Base-by-base conservation (phyloP, 1,284 basidiomycete genomes). In the Cutaneotrichosporon dermatis region DNA sequence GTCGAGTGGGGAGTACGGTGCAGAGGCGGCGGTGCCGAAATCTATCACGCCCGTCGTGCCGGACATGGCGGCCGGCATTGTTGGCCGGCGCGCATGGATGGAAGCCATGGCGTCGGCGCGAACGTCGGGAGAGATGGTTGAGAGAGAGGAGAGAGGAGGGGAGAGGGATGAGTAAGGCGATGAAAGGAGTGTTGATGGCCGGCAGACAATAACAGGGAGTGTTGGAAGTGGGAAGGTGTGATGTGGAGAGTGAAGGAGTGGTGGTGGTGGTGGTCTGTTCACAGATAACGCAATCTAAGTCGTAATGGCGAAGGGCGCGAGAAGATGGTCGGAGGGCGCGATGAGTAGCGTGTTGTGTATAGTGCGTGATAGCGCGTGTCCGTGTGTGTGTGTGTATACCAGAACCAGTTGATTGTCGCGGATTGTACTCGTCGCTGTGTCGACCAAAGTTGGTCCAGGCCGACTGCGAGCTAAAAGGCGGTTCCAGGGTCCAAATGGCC, bases 1-100 rank as follows among this genome's bases (percentile, higher is more conserved):
- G 45, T 63, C 59, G 16, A 66, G 65, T 2, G 65, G 65, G 16
- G 59, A 61, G 43, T 42, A 51, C 4, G 53, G 43, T 0, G 43
- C 42, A 2, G 48, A 7, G 2, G 50, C n/a, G 9, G 54, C 40
- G 25, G 39, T 37, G 37, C 39, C 54, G 25, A 53, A 49, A 54
- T 57, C 54, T 42, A 62, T 25, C 16, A 44, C 44, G 35, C 35
- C 25, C 25, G 25, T 25, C 25, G 25, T n/a, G 40, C 25, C 16
- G 51, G 57, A n/a, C 43, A 13, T 25, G 51, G 6, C 46, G 33
- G 15, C 50, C 2, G 39, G 39, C 13, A 50, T 49, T 5, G 44
- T 48, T 10, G 54, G 54, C 6, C 54, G 42, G 16, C 51, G 58
- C 13, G 58, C 44, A 4, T 48, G 13, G 45, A 59, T 37, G 45